These are phyloP conservation scores for Coemansia sp. DNA, from an alignment of 192 early-diverging fungal species.

Conservation along the genomic window DNA sequence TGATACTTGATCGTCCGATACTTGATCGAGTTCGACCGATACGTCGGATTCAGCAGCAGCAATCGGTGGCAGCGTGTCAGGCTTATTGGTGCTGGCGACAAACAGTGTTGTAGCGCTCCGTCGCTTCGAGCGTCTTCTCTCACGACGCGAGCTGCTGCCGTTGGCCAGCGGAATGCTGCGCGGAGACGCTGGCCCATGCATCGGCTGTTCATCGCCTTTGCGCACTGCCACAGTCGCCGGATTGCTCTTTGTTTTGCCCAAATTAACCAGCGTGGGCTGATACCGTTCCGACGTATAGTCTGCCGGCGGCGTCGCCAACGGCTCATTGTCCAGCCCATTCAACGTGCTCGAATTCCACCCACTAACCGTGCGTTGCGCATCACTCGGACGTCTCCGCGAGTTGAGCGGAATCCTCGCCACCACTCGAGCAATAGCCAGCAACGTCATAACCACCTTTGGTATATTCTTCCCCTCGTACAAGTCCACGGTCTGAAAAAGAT, in stretches of 20 bases:
- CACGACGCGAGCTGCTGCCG: constrained; percentile 22
- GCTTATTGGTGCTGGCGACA: constrained; percentile 15
- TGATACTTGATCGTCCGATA: neutral
- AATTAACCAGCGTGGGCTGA: constrained; percentile 38
- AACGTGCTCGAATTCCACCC: constrained; percentile 49
- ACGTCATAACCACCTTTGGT: constrained; percentile 70
- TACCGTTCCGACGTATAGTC: constrained; percentile 30
- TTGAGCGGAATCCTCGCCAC: constrained; percentile 55
- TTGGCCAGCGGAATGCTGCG: neutral
- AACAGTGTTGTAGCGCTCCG: constrained; percentile 48
- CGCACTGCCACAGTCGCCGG: neutral
- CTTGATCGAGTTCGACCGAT: neutral
- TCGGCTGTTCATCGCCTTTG: neutral
- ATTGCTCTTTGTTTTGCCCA: neutral
- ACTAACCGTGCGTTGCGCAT: constrained; percentile 31
- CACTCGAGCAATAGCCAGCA: constrained; percentile 68
- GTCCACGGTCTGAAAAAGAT: constrained; percentile 80
- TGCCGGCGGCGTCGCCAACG: constrained; percentile 4
- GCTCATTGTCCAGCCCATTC: constrained; percentile 14
- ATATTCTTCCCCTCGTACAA: constrained; percentile 82
- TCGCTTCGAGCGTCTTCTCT: constrained; percentile 45
- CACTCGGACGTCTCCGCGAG: constrained; percentile 37
- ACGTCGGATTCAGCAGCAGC: constrained; percentile 4
- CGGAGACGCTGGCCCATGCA: constrained; percentile 2
- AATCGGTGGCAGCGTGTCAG: neutral